Evolutionary conservation across 371 early-diverging fungal species (phyloP).

Genomic region (Massospora cicadina): DNA sequence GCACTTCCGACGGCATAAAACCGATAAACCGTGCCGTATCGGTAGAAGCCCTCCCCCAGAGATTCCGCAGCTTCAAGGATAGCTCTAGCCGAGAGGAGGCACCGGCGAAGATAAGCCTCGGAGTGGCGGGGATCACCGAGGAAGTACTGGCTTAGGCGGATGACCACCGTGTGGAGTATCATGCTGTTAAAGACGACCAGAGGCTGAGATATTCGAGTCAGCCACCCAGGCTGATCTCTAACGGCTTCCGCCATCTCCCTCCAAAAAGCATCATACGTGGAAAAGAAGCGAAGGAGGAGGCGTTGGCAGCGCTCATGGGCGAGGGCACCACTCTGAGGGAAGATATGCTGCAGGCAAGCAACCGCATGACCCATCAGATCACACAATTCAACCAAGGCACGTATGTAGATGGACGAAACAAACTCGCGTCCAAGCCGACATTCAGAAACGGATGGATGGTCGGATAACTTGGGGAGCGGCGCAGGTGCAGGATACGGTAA

Average conservation of each 20-base stretch:
- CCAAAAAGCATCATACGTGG: background rate
- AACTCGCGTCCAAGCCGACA: background rate
- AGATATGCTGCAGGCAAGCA: background rate
- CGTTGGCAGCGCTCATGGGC: background rate
- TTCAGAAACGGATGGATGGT: background rate
- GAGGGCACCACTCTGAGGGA: background rate
- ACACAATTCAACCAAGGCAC: background rate
- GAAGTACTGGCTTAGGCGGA: slow-evolving; percentile 1
- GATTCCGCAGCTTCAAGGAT: background rate
- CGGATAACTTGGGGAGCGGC: background rate
- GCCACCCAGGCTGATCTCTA: background rate
- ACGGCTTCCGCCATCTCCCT: background rate
- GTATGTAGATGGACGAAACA: background rate
- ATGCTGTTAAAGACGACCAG: background rate
- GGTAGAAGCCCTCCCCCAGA: background rate
- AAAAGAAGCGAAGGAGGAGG: background rate
- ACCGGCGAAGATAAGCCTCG: background rate
- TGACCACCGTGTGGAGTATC: background rate
- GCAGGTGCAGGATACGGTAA: background rate
- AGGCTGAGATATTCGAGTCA: background rate
- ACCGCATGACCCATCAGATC: slow-evolving; percentile 4
- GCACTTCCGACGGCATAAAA: slow-evolving; percentile 2
- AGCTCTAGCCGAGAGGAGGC: background rate
- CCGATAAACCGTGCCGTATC: background rate
- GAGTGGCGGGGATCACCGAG: background rate